These are phyloP conservation scores for Hemileccinum rubropunctum DNA, from an alignment of 768 basidiomycete genomes.

Conservation along the genomic window DNA sequence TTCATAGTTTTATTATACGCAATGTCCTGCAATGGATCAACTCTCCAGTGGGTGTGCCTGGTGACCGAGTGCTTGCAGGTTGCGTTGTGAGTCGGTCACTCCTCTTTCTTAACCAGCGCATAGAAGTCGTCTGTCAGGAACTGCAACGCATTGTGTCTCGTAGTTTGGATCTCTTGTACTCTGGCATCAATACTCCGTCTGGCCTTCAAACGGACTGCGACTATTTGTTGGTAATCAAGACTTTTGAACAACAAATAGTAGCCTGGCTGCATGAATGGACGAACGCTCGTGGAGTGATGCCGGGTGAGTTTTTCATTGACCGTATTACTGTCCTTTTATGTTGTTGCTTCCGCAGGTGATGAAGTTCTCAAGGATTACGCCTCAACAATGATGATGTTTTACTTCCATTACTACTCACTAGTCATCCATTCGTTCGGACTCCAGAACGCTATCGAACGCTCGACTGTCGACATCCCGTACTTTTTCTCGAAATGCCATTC, in stretches of 20 bases:
- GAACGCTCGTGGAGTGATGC: conserved; percentile 11
- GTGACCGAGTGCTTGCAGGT: conserved; percentile 68
- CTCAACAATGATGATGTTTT: conserved; percentile 53
- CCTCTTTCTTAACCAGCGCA: not conserved
- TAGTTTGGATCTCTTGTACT: conserved; percentile 88
- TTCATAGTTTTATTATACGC: conserved; percentile 76
- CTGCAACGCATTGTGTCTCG: conserved; percentile 87
- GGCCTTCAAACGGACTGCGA: conserved; percentile 84
- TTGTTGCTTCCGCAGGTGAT: conserved; percentile 18
- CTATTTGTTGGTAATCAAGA: conserved; percentile 79
- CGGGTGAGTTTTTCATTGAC: conserved; percentile 15
- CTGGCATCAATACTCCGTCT: conserved; percentile 71
- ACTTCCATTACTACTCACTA: conserved; percentile 81
- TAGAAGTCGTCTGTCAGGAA: conserved; percentile 44
- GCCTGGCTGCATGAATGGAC: conserved; percentile 58
- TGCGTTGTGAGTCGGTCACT: conserved; percentile 58
- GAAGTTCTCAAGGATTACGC: conserved; percentile 27
- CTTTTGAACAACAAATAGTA: conserved; percentile 75
- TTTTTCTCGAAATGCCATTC: conserved; percentile 81
- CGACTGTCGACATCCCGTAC: conserved; percentile 69
- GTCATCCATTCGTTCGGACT: conserved; percentile 95
- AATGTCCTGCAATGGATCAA: conserved; percentile 75
- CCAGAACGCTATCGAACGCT: conserved; percentile 89
- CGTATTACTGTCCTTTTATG: conserved; percentile 1
- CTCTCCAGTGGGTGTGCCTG: conserved; percentile 56